Base-by-base conservation (phyloP, 768 basidiomycete genomes). In the Termitomyces sp. region DNA sequence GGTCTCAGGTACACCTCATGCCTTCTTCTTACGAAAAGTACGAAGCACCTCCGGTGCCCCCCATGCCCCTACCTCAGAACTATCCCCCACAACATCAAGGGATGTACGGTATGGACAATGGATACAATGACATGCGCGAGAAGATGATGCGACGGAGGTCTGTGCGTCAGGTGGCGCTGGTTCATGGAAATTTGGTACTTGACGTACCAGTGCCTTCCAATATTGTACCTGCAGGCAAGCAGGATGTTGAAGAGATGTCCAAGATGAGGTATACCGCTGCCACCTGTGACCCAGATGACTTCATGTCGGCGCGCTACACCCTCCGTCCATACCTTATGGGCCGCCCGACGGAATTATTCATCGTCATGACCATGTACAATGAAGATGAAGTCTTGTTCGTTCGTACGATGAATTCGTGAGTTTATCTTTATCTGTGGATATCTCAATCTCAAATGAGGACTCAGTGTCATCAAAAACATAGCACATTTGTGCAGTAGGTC, bases 361-460 rank as follows among this genome's bases (percentile, higher is more conserved):
- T 97, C 62, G 93, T 95, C 41, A 90, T 96, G 84, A 96, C 93
- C 43, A 95, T 96, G 92, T 91, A 91, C 69, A 95, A 95, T 67
- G 93, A 97, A 73, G 90, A 91, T 65, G 88, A 91, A 65, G 74
- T 85, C 9, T 74, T 90, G 26, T 92, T 91, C 67, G 75, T 76
- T 65, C 81, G 77, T 65, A 93, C 90, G 11, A 91, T 93, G 88
- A 91, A 92, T 62, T 82, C 88, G 85, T 87, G 64, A 64, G 86
- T 76, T 52, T 50, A 17, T 21, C 43, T 53, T 6, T 12, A 51
- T 47, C 14, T 35, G n/a, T 30, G 40, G 19, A 56, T 55, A 26
- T 43, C 45, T 22, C 37, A 28, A 34, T 21, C 32, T 54, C 58
- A 44, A 43, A 52, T 52, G 45, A 14, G 32, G 32, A 60, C 55